phyloP scores from a whole-genome alignment of 2,329 filamentous ascomycete genomes.

The Pyrenophora graminea region DNA sequence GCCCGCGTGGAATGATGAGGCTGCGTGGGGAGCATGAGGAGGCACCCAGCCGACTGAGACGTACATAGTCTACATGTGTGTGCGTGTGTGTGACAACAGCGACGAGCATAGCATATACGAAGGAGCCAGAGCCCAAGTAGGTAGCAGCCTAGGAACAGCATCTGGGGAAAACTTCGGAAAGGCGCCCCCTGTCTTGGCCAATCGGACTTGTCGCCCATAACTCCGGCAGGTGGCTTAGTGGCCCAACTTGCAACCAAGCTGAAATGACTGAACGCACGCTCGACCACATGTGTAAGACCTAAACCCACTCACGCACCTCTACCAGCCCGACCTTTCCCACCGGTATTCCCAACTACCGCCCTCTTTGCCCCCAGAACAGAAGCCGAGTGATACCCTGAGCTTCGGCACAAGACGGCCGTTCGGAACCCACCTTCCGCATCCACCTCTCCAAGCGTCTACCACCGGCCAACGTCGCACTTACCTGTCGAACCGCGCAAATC shows the following conservation, averaged over 20 bases:
- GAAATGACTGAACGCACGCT: conserved; percentile 7
- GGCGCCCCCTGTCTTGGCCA: neutral
- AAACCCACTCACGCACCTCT: neutral
- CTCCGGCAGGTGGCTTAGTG: conserved; percentile 14
- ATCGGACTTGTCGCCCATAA: conserved; percentile 12
- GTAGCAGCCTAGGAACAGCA: neutral
- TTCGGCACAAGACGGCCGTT: no score
- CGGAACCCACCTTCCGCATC: no score
- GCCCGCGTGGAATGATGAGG: conserved; percentile 57
- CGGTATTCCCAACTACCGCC: neutral
- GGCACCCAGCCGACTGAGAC: conserved; percentile 2
- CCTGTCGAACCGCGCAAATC: no score
- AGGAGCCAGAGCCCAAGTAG: neutral
- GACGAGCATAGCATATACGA: neutral
- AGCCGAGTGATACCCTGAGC: no score
- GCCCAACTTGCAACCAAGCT: conserved; percentile 9
- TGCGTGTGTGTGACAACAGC: neutral
- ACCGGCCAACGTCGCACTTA: no score
- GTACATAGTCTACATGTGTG: neutral
- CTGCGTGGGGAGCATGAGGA: conserved; percentile 39
- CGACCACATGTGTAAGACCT: neutral
- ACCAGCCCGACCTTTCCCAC: neutral
- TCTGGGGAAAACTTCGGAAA: conserved; percentile 5
- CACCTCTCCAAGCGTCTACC: no score
- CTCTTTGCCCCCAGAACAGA: neutral